These are phyloP conservation scores for Fusarium coffeatum DNA, from an alignment of 2,329 filamentous ascomycete genomes.

Conservation along the genomic window DNA sequence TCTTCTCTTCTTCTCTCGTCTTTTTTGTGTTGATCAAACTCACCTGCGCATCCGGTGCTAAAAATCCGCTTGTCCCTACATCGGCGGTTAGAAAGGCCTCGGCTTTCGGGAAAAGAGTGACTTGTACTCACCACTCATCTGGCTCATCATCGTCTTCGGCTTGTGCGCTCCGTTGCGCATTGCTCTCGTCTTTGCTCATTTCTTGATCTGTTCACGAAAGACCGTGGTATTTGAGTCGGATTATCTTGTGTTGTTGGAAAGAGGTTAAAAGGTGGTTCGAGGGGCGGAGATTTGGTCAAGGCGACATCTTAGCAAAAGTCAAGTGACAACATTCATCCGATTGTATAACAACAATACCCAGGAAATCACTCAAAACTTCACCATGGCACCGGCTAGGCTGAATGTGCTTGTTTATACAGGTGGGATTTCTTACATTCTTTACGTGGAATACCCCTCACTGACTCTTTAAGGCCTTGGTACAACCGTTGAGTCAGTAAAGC, in stretches of 20 bases:
- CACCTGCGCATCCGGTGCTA: conserved; percentile 93
- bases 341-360: neutral
- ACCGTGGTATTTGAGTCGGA: neutral
- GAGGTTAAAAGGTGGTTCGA: conserved; percentile 41
- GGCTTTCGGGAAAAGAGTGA: conserved; percentile 28
- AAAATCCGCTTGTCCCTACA: conserved; percentile 96
- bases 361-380: too few relatives aligned
- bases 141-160: conserved; percentile 76
- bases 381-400: conserved; percentile 74
- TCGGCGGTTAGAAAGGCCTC: conserved; percentile 41
- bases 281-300: conserved; percentile 37
- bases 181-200: conserved; percentile 66
- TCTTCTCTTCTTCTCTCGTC: neutral
- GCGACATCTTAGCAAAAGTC: conserved; percentile 35
- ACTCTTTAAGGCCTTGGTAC: conserved; percentile 83
- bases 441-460: neutral
- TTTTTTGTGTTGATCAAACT: conserved; percentile 34
- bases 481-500: conserved; percentile 87
- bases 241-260: conserved; percentile 11
- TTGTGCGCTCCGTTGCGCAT: conserved; percentile 52
- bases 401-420: conserved; percentile 96
- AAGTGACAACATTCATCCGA: conserved; percentile 36
- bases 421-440: conserved; percentile 52
- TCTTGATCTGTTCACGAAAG: conserved; percentile 42
- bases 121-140: conserved; percentile 83